A percentile compares a stretch with the other conserved stretches of the same genome.
phyloP scores from a whole-genome alignment of 2,329 filamentous ascomycete genomes.

The Pseudogymnoascus sp. region DNA sequence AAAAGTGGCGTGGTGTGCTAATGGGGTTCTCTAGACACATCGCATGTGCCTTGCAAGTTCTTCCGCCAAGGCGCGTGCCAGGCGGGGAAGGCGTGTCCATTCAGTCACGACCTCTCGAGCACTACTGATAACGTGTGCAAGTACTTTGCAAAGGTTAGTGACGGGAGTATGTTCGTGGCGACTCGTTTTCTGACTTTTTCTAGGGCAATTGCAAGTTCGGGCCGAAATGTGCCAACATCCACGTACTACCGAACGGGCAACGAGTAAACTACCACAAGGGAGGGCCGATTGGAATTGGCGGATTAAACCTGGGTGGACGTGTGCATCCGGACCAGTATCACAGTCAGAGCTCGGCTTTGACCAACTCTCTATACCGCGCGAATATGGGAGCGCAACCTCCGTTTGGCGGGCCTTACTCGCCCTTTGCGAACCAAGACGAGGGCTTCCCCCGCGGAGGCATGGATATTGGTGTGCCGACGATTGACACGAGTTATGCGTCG shows the following conservation, averaged over 20 bases:
- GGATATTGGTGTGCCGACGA: conserved; percentile 39
- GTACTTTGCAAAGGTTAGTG: conserved; percentile 89
- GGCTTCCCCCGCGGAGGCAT: conserved; percentile 37
- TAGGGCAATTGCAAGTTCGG: conserved; percentile 99
- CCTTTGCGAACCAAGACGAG: conserved; percentile 43
- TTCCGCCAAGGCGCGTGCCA: conserved; percentile 94
- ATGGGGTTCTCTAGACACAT: conserved; percentile 57
- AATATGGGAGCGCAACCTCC: conserved; percentile 36
- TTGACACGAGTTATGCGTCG: conserved; percentile 46
- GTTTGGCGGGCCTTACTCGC: conserved; percentile 31
- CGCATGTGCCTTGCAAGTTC: conserved; percentile 99
- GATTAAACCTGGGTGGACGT: conserved; percentile 55
- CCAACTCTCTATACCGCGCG: conserved; percentile 62
- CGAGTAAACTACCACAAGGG: conserved; percentile 75
- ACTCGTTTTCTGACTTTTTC: conserved; percentile 1
- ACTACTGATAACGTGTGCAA: conserved; percentile 90
- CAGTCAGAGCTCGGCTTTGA: conserved; percentile 62
- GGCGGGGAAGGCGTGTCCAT: conserved; percentile 91
- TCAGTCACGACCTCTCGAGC: conserved; percentile 84
- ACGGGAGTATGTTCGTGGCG: neutral
- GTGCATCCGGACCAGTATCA: conserved; percentile 58
- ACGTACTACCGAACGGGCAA: conserved; percentile 87
- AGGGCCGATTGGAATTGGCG: conserved; percentile 48
- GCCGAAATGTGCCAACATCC: conserved; percentile 92
- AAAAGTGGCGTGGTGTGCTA: conserved; percentile 12